phyloP scores from a whole-genome alignment of 1,284 basidiomycete species.

The Marasmius fiardii region DNA sequence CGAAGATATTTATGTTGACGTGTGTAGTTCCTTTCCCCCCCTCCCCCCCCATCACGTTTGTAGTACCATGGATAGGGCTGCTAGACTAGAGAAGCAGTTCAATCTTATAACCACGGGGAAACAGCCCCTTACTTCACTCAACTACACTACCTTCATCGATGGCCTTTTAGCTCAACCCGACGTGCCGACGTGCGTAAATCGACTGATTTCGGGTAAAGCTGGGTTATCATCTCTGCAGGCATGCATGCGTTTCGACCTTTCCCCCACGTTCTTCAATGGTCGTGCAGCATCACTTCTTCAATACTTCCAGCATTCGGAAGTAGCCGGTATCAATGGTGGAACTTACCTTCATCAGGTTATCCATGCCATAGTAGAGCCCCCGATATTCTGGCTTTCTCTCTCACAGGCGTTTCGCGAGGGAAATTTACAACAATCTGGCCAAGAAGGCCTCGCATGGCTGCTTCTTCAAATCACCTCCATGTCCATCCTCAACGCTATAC shows the following conservation, averaged over 20 bases:
- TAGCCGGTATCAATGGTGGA: constrained; percentile 38
- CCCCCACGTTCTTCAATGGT: constrained; percentile 42
- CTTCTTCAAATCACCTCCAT: constrained; percentile 45
- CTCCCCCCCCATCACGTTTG: not conserved
- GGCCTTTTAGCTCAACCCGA: constrained; percentile 41
- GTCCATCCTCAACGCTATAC: constrained; percentile 28
- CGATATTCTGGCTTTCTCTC: constrained; percentile 31
- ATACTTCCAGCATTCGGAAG: constrained; percentile 37
- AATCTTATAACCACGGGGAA: not conserved
- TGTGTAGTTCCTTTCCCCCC: not conserved
- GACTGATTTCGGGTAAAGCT: constrained; percentile 32
- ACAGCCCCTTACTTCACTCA: not conserved
- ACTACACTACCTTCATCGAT: constrained; percentile 29
- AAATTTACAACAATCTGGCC: constrained; percentile 31
- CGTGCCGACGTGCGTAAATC: constrained; percentile 34
- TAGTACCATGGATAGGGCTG: not conserved
- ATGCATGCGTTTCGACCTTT: constrained; percentile 41
- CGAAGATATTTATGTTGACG: not conserved
- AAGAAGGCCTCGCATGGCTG: constrained; percentile 46
- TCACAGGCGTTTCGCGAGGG: constrained; percentile 27
- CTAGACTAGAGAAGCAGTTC: constrained; percentile 2
- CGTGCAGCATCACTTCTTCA: constrained; percentile 32
- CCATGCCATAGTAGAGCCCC: constrained; percentile 43
- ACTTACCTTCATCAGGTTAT: constrained; percentile 38
- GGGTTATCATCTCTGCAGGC: constrained; percentile 41